Evolutionary conservation across 805 yeast genomes (phyloP), one percentile per base, ranked within the genome.

Genomic region (Kuraishia cidri): DNA sequence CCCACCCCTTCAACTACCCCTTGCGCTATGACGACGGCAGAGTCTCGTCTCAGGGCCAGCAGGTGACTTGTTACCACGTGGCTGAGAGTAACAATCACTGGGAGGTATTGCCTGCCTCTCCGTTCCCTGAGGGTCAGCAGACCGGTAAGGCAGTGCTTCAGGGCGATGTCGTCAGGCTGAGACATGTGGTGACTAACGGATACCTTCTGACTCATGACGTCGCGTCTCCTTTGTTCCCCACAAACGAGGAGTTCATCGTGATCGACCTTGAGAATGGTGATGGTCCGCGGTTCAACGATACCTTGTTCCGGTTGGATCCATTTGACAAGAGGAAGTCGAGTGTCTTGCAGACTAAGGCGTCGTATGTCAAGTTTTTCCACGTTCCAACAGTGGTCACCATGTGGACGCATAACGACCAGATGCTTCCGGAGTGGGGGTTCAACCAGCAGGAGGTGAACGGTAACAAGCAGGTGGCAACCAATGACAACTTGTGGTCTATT

Each of bases 1-100:
- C 97, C 3, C 97, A 88, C 52, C 50, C 57, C 14, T 71, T 63
- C 31, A 58, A 59, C 26, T 92, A 88, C 54, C 97, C 97, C 25
- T 65, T 87, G 44, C 79, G 97, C 53, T 92, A 92, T 50, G 95
- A 88, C 39, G 97, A 92, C 54, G 97, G 97, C 7, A 79, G 98
- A 61, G 68, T 92, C 32, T 87, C 96, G 1, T 86, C 97, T 5
- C 80, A 84, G 55, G 87, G 92, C 37, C 97, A 92, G 63, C 96
- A 88, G 60, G 95, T 92, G 29, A 87, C 97, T 4, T 79, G 84
- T 46, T 58, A 64, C 37, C 64, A 64, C 31, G 70, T 62, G 17
- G 61, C 56, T 10, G 87, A 78, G 40, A 40, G 50, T 6, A 84
- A 85, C 61, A 84, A 85, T 52, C 72, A 82, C 45, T 92, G 97